Percentiles rank a stretch among this genome's conserved stretches.
These are phyloP conservation scores for Isochrysis galbana DNA, from an alignment of 78 protist genomes.

Conservation along the genomic window DNA sequence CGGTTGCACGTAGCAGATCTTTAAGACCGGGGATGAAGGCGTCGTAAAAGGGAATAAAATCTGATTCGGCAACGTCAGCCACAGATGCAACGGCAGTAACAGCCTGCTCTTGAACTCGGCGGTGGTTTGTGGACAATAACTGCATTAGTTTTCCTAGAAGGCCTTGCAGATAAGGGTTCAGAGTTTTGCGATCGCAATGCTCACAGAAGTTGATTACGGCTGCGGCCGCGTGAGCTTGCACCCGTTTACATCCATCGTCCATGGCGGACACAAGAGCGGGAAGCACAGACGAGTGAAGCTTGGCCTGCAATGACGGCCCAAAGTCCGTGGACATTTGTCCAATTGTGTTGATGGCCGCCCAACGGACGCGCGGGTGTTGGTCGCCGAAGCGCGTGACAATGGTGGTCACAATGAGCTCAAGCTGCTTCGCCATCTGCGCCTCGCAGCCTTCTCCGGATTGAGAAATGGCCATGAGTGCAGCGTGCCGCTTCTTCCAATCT, in stretches of 20 bases:
- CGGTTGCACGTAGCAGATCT: constrained; percentile 45
- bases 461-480: constrained; percentile 62
- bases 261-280: constrained; percentile 52
- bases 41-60: constrained; percentile 66
- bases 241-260: constrained; percentile 45
- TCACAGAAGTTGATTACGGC: constrained; percentile 75
- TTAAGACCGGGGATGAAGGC: constrained; percentile 74
- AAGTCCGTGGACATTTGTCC: constrained; percentile 86
- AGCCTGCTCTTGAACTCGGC: constrained; percentile 51
- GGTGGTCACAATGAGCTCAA: constrained; percentile 20
- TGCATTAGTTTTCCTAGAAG: constrained; percentile 9
- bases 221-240: constrained; percentile 74
- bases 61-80: constrained; percentile 38
- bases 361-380: constrained; percentile 85
- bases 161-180: constrained; percentile 63
- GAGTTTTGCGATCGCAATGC: constrained; percentile 4
- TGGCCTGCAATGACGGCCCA: constrained; percentile 46
- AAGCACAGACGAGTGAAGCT: constrained; percentile 27
- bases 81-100: constrained; percentile 55
- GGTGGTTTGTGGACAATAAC: constrained; percentile 11
- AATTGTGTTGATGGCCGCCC: constrained; percentile 80
- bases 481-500: constrained; percentile 67
- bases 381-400: constrained; percentile 59
- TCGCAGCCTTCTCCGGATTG: constrained; percentile 66
- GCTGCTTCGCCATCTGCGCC: constrained; percentile 13